Percentiles rank a stretch among this genome's conserved stretches.
These are phyloP conservation scores for Harringtonia lauricola DNA, from an alignment of 2,329 filamentous ascomycete species.

Conservation along the genomic window DNA sequence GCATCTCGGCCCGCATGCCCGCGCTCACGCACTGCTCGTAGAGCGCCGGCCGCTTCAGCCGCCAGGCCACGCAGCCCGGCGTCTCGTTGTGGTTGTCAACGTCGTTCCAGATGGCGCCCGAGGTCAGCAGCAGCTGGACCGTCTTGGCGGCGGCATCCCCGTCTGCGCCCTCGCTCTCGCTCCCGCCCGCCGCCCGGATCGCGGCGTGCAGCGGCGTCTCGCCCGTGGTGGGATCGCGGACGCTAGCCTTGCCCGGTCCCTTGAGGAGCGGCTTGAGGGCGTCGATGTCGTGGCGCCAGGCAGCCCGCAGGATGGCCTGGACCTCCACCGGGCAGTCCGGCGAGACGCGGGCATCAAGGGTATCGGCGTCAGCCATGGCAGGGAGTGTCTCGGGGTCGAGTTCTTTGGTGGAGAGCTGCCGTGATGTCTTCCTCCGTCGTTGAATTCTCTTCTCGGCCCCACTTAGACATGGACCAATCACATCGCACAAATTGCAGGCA, in stretches of 20 bases:
- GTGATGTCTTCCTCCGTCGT: too few relatives aligned
- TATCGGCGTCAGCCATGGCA: slow-evolving; percentile 30
- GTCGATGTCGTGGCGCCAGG: slow-evolving; percentile 50
- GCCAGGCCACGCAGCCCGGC: slow-evolving; percentile 72
- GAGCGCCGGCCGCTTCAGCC: slow-evolving; percentile 55
- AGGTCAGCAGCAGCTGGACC: slow-evolving; percentile 68
- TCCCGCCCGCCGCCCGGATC: slow-evolving; percentile 48
- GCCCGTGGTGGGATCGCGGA: slow-evolving; percentile 75
- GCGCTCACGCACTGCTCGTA: slow-evolving; percentile 83
- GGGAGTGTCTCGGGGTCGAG: too few relatives aligned
- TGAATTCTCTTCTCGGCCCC: too few relatives aligned
- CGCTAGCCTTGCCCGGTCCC: slow-evolving; percentile 53
- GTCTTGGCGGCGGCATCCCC: slow-evolving; percentile 41
- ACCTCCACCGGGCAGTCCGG: slow-evolving; percentile 37
- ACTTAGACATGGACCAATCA: too few relatives aligned
- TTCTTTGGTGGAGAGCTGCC: too few relatives aligned
- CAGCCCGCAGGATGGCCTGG: slow-evolving; percentile 39
- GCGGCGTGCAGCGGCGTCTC: slow-evolving; percentile 84
- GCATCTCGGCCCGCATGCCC: slow-evolving; percentile 78
- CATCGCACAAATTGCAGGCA: too few relatives aligned
- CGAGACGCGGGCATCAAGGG: slow-evolving; percentile 41
- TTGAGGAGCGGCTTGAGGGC: slow-evolving; percentile 60
- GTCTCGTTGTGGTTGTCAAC: slow-evolving; percentile 80
- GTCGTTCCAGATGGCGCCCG: slow-evolving; percentile 96
- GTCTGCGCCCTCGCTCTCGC: too few relatives aligned